A percentile compares a stretch with the other conserved stretches of the same genome.
phyloP scores from a whole-genome alignment of 805 yeast genomes.

The Candida ortonii region DNA sequence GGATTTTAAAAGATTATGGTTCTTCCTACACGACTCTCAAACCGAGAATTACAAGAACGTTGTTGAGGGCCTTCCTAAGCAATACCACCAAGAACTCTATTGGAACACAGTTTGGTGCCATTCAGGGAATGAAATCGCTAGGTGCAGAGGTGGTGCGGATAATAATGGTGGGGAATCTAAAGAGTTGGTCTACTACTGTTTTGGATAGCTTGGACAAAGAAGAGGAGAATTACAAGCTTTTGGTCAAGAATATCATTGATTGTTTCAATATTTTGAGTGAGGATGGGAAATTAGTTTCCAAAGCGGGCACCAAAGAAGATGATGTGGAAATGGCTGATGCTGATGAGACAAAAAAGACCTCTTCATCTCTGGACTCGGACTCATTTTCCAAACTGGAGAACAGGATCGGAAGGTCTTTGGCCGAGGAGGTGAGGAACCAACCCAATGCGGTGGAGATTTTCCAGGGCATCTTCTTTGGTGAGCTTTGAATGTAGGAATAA shows the following conservation, averaged over 20 bases:
- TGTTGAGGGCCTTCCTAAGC: constrained; percentile 86
- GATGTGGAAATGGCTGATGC: constrained; percentile 37
- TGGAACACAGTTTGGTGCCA: constrained; percentile 91
- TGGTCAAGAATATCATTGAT: constrained; percentile 50
- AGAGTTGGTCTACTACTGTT: constrained; percentile 71
- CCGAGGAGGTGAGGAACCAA: constrained; percentile 46
- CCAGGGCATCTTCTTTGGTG: constrained; percentile 75
- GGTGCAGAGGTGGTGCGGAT: constrained; percentile 88
- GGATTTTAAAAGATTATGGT: constrained; percentile 77
- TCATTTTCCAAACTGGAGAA: constrained; percentile 42
- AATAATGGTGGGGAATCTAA: constrained; percentile 76
- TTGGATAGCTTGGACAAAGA: constrained; percentile 31
- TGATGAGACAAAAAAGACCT: constrained; percentile 29
- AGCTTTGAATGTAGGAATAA: constrained; percentile 25
- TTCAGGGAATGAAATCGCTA: constrained; percentile 76
- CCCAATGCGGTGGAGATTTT: constrained; percentile 49
- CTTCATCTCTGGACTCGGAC: constrained; percentile 31
- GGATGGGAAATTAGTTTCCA: constrained; percentile 29
- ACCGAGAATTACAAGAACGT: constrained; percentile 91
- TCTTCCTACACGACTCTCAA: constrained; percentile 83
- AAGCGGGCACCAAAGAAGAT: constrained; percentile 10
- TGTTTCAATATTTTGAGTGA: constrained; percentile 49
- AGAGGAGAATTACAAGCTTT: constrained; percentile 20
- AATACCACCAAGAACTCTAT: constrained; percentile 62
- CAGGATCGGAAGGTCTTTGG: constrained; percentile 60